Base-by-base conservation (phyloP, 1,284 basidiomycete species). In the Xerocomus nothofagi region DNA sequence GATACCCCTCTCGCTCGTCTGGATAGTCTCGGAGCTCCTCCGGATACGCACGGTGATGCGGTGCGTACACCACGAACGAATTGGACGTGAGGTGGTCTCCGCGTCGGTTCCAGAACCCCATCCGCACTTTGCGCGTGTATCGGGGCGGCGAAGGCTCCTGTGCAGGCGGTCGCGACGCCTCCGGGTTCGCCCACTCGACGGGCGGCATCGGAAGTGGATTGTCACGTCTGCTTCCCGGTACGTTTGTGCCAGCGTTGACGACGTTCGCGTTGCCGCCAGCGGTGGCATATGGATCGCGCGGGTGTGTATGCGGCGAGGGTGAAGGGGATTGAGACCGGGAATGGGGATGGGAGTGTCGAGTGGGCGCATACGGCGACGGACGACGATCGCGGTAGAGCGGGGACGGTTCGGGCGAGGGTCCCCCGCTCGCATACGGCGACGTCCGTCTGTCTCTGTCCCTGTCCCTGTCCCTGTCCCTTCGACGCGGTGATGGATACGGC, bases 61-160 rank as follows among this genome's bases (percentile, higher is more conserved):
- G 86, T 8, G 82, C 83, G 50, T 81, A 86, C 23, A 88, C 83
- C 51, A 87, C 71, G 55, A 70, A 80, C 40, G 72, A 71, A 21
- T 73, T 70, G 20, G 67, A 52, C 18, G 82, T 80, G 45, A 86
- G 72, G 56, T 86, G 79, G 63, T 88, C 85, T 0, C 85, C 85
- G 3, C 85, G 79, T 21, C 75, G 63, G 55, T 88, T 88, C 86
- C 86, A 88, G 55, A 72, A 80, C 1, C 86, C 85, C 21, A 64
- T 63, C 10, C 86, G 80, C 14, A 76, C 54, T 51, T 62, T 67
- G 53, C 53, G 65, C 9, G 51, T 26, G 17, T 67, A 68, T 1
- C 23, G 55, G 3, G 65, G 45, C 6, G 68, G 64, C 31, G 57
- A 59, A 7, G 54, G 58, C 39, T 54, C 62, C 39, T 57, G 73